Conservation (phyloP, 78 protist species). For the Dictyostelium brefeldianum region DNA sequence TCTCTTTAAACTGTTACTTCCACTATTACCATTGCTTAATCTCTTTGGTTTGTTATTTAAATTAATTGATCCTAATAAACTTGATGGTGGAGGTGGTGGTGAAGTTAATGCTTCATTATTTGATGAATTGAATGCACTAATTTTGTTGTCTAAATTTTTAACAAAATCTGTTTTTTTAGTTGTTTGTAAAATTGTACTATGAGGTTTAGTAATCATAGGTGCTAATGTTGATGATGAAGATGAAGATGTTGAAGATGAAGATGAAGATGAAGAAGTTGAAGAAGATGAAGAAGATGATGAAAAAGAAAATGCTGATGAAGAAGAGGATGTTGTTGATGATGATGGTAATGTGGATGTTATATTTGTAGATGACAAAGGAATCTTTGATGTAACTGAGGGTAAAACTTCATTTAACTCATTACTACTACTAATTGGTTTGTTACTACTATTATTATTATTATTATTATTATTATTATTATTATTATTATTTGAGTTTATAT, state of each 20-base stretch:
- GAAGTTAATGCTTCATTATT: background rate
- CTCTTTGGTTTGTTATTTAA: background rate
- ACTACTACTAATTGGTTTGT: background rate
- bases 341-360: background rate
- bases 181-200: background rate
- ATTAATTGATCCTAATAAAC: background rate
- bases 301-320: background rate
- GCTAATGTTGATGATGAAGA: background rate
- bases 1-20: constrained; percentile 17
- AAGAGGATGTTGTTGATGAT: constrained; percentile 6
- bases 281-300: background rate
- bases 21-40: background rate
- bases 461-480: background rate
- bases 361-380: background rate
- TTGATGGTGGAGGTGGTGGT: background rate
- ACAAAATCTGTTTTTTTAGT: background rate
- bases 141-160: constrained; percentile 9
- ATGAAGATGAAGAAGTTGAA: background rate
- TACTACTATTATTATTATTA: background rate
- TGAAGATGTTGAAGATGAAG: background rate
- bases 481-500: background rate
- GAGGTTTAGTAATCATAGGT: constrained; percentile 7
- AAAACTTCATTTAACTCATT: constrained; percentile 33
- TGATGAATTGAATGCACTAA: background rate
- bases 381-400: constrained; percentile 11